Conservation (phyloP, 2,329 filamentous ascomycete species). For the Paraphaeosphaeria minitans region DNA sequence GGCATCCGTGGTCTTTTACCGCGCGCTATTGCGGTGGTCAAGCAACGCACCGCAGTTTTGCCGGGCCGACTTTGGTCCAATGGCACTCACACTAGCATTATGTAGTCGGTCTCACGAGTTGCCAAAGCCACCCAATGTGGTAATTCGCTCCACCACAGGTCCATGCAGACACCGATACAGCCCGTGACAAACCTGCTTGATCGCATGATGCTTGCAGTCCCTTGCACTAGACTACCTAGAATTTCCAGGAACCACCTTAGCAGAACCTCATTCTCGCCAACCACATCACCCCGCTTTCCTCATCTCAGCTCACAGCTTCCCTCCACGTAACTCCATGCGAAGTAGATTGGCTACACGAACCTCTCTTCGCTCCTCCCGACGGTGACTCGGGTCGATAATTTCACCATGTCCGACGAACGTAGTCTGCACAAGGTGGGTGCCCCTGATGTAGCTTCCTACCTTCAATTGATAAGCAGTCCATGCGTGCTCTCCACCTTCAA, state of each 20-base stretch:
- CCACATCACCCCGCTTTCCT: constrained; percentile 32
- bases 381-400: constrained; percentile 21
- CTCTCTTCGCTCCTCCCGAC: constrained; percentile 3
- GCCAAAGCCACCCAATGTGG: background rate
- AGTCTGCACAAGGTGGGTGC: constrained; percentile 23
- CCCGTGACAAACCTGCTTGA: constrained; percentile 13
- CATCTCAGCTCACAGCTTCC: constrained; percentile 9
- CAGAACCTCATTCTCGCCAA: constrained; percentile 26
- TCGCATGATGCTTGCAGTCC: constrained; percentile 8
- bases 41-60: background rate
- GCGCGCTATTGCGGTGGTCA: background rate
- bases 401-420: constrained; percentile 9
- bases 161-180: constrained; percentile 6
- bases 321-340: background rate
- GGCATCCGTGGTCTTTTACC: background rate
- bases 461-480: background rate
- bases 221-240: constrained; percentile 11
- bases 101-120: background rate
- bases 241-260: constrained; percentile 3
- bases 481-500: constrained; percentile 7
- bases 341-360: background rate
- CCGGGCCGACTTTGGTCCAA: constrained; percentile 8
- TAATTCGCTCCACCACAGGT: constrained; percentile 4
- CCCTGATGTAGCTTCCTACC: constrained; percentile 8
- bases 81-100: background rate